Evolutionary conservation across 305 asterid species (phyloP).

Genomic region (Plantago rigida): DNA sequence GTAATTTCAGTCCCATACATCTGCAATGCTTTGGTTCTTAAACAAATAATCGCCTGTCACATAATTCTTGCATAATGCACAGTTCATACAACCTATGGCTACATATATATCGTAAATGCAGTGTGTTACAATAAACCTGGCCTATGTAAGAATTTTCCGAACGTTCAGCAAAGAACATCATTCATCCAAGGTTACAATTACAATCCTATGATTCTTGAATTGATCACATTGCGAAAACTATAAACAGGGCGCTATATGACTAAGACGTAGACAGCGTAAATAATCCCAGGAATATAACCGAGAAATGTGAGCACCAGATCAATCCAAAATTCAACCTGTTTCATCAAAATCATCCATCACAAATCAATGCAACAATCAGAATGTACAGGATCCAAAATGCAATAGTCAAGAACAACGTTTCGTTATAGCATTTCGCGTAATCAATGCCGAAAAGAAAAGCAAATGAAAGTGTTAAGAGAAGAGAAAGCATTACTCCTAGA

Average conservation of each 20-base stretch:
- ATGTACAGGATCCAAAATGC: constrained; percentile 4
- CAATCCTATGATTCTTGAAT: neutral
- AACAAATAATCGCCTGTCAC: neutral
- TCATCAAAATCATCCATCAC: neutral
- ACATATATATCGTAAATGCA: too few relatives aligned
- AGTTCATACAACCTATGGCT: too few relatives aligned
- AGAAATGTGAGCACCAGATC: constrained; percentile 59
- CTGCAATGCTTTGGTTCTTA: neutral
- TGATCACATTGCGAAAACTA: too few relatives aligned
- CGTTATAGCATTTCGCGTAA: neutral
- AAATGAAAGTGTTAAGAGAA: neutral
- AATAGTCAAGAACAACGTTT: constrained; percentile 3
- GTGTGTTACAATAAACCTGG: too few relatives aligned
- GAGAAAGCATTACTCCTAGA: constrained; percentile 7
- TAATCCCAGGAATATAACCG: constrained; percentile 74
- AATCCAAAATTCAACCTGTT: constrained; percentile 82
- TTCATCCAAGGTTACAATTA: neutral
- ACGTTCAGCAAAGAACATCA: too few relatives aligned
- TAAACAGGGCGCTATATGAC: constrained; percentile 32
- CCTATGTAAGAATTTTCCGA: too few relatives aligned
- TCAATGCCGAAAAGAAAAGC: neutral
- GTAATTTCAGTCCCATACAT: neutral
- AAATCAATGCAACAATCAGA: constrained; percentile 1
- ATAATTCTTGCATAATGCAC: too few relatives aligned
- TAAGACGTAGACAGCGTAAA: constrained; percentile 66